Conservation (phyloP, 306 rosid species). For the Lupinus albus region DNA sequence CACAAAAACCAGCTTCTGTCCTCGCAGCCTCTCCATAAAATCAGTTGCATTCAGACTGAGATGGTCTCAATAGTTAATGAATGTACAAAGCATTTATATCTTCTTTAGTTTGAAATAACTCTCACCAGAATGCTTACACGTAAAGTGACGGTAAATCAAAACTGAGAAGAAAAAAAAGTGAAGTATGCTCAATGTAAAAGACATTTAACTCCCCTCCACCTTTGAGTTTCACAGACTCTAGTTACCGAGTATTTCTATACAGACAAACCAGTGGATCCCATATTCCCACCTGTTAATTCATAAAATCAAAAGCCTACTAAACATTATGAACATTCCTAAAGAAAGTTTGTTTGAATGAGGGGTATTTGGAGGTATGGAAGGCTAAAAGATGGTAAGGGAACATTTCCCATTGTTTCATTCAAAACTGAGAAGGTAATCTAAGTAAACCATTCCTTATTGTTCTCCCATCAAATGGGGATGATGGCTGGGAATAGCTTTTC, state of each 20-base stretch:
- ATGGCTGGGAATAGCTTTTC: background rate
- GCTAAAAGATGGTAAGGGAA: constrained; percentile 10
- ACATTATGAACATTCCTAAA: constrained; percentile 9
- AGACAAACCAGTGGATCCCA: constrained; percentile 31
- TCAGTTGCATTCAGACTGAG: constrained; percentile 85
- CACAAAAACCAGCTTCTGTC: constrained; percentile 77
- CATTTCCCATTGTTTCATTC: background rate
- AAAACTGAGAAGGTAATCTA: constrained; percentile 15
- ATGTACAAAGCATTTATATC: constrained; percentile 20
- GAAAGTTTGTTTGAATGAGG: constrained; percentile 14
- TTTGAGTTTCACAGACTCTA: background rate
- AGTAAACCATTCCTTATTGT: constrained; percentile 11
- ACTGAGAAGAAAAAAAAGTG: constrained; percentile 21
- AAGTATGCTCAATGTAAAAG: background rate
- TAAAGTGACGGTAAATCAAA: constrained; percentile 18
- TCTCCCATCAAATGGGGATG: background rate
- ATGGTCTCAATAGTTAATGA: constrained; percentile 36
- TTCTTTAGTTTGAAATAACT: constrained; percentile 1
- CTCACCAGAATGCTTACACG: background rate
- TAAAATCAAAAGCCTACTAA: background rate
- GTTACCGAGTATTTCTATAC: background rate
- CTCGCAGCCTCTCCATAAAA: constrained; percentile 81
- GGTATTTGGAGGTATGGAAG: constrained; percentile 12
- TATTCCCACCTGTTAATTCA: background rate
- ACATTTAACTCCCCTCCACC: background rate